These are phyloP conservation scores for Emiliania huxleyi DNA, from an alignment of 78 protist genomes.

Conservation along the genomic window DNA sequence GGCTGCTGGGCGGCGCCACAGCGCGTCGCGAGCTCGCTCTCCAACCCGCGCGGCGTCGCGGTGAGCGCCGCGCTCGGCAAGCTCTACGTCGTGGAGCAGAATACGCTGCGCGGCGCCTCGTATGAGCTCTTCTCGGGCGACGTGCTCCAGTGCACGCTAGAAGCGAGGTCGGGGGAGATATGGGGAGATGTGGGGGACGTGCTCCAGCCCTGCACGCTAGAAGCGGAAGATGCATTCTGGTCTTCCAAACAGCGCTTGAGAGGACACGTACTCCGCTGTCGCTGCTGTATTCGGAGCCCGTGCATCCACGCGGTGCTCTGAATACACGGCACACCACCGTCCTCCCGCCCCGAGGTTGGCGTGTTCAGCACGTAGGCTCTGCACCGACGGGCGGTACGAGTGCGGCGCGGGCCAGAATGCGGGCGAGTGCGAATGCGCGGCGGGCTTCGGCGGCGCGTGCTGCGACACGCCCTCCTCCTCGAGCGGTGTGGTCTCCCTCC, in stretches of 20 bases:
- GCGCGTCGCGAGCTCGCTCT: background rate
- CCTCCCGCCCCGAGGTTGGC: no score
- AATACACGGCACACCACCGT: no score
- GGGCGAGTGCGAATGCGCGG: background rate
- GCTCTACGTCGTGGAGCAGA: background rate
- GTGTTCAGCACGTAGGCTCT: no score
- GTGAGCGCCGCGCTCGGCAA: background rate
- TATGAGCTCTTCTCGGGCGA: conserved; percentile 1
- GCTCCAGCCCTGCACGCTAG: no score
- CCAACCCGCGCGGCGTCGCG: background rate
- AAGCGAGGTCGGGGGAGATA: no score
- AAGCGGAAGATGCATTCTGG: no score
- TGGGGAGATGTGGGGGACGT: no score
- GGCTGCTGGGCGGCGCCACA: background rate
- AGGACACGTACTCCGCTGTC: no score
- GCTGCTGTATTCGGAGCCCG: no score
- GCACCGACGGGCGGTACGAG: background rate
- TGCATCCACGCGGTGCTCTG: no score
- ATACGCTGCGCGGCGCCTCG: background rate
- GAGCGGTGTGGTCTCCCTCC: background rate
- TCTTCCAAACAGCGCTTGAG: no score
- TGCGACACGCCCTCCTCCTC: background rate
- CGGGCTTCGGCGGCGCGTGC: background rate
- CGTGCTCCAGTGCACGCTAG: background rate
- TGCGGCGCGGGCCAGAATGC: background rate